Evolutionary conservation across 2,329 filamentous ascomycete genomes (phyloP), one percentile per base, ranked within the genome.

Genomic region (Claviceps quebecensis): DNA sequence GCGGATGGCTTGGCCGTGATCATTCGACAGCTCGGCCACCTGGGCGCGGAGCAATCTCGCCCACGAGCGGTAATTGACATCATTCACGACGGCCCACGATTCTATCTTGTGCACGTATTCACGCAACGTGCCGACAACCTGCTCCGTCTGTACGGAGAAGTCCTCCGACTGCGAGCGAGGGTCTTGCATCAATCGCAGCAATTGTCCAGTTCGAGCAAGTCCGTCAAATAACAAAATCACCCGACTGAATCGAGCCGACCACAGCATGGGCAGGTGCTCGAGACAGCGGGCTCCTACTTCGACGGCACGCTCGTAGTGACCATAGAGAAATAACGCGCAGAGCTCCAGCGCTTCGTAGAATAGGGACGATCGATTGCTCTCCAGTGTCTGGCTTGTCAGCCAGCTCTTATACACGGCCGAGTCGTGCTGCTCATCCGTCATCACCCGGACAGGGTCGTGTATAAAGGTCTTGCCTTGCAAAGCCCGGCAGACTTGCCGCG

Each of bases 21-120:
- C 68, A 7, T 67, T 67, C 5, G 71, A 68, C 51, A 86, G 69
- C 57, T 90, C 86, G 3, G 77, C 74, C 17, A 86, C 69, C 57
- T 87, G 82, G 1, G 84, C 86, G 51, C 80, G 76, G 0, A 91
- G 70, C 14, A 87, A 68, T 52, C 75, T 77, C 4, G 83, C 78
- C 81, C 83, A 89, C 1, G 76, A 69, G 9, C 81, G 67, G 62
- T 88, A 90, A 64, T 90, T 90, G 58, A 86, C 74, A 48, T 83
- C 74, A 16, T 79, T 84, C 29, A 84, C 73, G 1, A 71, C 62
- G 48, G 81, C 74, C 72, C 83, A 86, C 48, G 79, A 73, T 54
- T 80, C 75, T 50, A 88, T 80, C 62, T 76, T 76, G 55, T 74
- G 74, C 52, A 77, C 76, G 53, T 83, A 75, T 2, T 69, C 66